These are phyloP conservation scores for Ascochyta rabiei DNA, from an alignment of 2,329 filamentous ascomycete species.

Conservation along the genomic window DNA sequence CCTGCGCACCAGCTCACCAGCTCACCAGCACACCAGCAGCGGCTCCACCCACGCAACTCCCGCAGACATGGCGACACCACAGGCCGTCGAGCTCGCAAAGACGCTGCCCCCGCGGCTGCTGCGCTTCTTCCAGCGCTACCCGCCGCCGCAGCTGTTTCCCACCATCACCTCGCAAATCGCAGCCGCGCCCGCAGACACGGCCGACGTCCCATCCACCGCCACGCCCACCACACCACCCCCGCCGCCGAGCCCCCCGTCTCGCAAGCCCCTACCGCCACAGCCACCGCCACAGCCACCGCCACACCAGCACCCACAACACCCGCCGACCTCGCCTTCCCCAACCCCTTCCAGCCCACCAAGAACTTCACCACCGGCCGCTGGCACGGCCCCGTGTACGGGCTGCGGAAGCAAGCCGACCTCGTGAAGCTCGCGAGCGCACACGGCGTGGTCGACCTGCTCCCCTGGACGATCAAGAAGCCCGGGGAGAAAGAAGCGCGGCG, in stretches of 20 bases:
- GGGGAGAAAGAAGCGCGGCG: conserved; percentile 72
- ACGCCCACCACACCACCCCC: conserved; percentile 31
- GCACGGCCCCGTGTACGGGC: conserved; percentile 81
- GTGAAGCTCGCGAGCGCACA: conserved; percentile 82
- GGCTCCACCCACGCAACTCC: not conserved
- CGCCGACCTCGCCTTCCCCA: conserved; percentile 55
- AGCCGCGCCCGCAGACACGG: conserved; percentile 17
- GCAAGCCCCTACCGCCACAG: conserved; percentile 16
- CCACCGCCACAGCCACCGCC: not conserved
- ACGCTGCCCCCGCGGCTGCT: conserved; percentile 77
- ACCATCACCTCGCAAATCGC: conserved; percentile 23
- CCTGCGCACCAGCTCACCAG: too few relatives aligned
- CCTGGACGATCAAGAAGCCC: conserved; percentile 76
- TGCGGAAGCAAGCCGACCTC: conserved; percentile 87
- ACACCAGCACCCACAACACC: conserved; percentile 44
- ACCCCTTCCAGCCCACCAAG: conserved; percentile 83
- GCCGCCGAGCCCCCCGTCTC: conserved; percentile 15
- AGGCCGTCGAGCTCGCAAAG: conserved; percentile 64
- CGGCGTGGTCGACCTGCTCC: conserved; percentile 81
- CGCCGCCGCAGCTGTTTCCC: conserved; percentile 64
- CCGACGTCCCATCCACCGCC: not conserved
- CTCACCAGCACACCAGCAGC: too few relatives aligned
- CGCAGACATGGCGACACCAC: conserved; percentile 32
- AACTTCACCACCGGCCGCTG: conserved; percentile 80
- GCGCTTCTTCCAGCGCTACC: conserved; percentile 89